phyloP scores from a whole-genome alignment of 2,329 filamentous ascomycete genomes.

The Alternaria incomplexa region DNA sequence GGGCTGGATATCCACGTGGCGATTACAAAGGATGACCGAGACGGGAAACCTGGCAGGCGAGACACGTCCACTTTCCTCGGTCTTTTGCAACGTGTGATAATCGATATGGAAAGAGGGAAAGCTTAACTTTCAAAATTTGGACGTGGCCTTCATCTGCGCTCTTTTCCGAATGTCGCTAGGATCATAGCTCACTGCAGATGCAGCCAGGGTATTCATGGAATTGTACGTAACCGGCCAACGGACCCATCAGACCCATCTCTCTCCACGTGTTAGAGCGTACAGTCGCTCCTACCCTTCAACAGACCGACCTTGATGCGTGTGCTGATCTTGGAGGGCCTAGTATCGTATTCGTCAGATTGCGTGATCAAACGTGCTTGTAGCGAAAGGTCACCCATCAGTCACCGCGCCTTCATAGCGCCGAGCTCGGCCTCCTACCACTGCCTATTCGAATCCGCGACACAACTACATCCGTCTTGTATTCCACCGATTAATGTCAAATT shows the following conservation, averaged over 20 bases:
- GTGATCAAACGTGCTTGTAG: conserved; percentile 42
- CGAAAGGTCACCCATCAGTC: conserved; percentile 26
- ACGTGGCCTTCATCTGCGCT: not conserved
- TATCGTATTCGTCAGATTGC: conserved; percentile 25
- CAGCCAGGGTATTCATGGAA: not conserved
- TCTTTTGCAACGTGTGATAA: not conserved
- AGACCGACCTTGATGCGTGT: not conserved
- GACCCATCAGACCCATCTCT: not conserved
- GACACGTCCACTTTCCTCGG: not conserved
- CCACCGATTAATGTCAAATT: not conserved
- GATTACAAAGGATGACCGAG: not conserved
- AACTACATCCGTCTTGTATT: not conserved
- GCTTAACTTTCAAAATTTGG: not conserved
- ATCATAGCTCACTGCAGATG: not conserved
- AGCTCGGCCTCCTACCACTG: not conserved
- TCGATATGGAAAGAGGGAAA: not conserved
- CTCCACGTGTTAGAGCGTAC: not conserved
- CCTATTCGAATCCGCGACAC: not conserved
- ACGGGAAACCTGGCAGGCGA: not conserved
- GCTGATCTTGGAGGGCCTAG: not conserved
- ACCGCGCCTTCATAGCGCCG: conserved; percentile 6
- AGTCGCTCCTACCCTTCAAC: not conserved
- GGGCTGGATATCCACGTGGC: not conserved
- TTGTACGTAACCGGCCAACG: not conserved
- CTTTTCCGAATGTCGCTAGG: not conserved